Percentiles rank a stretch among this genome's conserved stretches.
These are phyloP conservation scores for Venturia oleaginea DNA, from an alignment of 2,329 filamentous ascomycete genomes.

Conservation along the genomic window DNA sequence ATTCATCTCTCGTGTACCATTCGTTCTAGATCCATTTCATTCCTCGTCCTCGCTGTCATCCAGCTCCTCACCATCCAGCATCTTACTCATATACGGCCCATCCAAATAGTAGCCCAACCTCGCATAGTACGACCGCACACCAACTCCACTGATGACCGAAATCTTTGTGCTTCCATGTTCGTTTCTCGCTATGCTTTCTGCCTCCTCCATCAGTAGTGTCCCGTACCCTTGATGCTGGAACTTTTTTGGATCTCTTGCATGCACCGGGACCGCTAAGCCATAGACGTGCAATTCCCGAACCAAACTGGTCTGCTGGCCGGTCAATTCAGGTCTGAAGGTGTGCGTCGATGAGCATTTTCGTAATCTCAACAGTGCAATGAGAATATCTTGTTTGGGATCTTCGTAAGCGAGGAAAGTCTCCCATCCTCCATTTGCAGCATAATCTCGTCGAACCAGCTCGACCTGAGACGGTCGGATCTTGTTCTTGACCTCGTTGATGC, in stretches of 20 bases:
- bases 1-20: not conserved
- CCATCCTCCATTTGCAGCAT: conserved; percentile 92
- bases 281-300: conserved; percentile 96
- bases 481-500: conserved; percentile 98
- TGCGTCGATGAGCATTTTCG: conserved; percentile 86
- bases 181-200: conserved; percentile 85
- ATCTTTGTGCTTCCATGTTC: conserved; percentile 94
- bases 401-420: conserved; percentile 98
- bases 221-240: conserved; percentile 98
- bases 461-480: conserved; percentile 96
- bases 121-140: conserved; percentile 88
- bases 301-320: conserved; percentile 77
- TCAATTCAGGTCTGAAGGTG: conserved; percentile 83
- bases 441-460: conserved; percentile 88
- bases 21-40: not conserved
- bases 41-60: conserved; percentile 9
- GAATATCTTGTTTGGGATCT: conserved; percentile 95
- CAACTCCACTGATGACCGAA: conserved; percentile 95
- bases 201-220: conserved; percentile 94
- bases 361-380: conserved; percentile 81
- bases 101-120: conserved; percentile 91
- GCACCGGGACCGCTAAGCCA: conserved; percentile 92
- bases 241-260: conserved; percentile 88
- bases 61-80: conserved; percentile 17
- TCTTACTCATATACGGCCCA: conserved; percentile 59